These are phyloP conservation scores for Fusarium lateritium DNA, from an alignment of 2,329 filamentous ascomycete species.

Conservation along the genomic window DNA sequence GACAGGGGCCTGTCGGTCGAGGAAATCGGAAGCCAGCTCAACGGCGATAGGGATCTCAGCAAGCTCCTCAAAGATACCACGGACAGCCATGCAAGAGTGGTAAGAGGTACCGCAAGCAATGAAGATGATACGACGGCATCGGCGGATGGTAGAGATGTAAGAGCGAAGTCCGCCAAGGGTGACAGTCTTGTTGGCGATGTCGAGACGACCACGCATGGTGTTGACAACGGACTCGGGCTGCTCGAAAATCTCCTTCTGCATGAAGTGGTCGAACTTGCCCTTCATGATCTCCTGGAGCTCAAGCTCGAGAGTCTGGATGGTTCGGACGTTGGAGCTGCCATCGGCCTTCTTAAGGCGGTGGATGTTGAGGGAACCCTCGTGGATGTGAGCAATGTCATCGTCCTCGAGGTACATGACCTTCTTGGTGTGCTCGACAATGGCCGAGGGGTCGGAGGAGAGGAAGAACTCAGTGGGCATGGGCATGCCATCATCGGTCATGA, in stretches of 20 bases:
- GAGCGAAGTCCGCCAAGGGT: constrained; percentile 96
- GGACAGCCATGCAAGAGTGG: constrained; percentile 99
- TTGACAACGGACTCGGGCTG: constrained; percentile 99
- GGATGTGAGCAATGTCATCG: constrained; percentile 99
- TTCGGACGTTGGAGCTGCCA: constrained; percentile 95
- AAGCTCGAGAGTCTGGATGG: constrained; percentile 98
- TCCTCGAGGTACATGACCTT: constrained; percentile 99
- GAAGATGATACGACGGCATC: constrained; percentile 98
- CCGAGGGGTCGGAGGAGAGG: constrained; percentile 97
- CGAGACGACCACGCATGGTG: constrained; percentile 99
- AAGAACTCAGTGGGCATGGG: constrained; percentile 99
- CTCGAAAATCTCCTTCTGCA: constrained; percentile 99
- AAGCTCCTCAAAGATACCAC: constrained; percentile 96
- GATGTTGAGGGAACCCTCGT: constrained; percentile 98
- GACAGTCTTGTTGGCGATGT: constrained; percentile 92
- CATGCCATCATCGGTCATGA: constrained; percentile 98
- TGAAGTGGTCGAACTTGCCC: constrained; percentile 99
- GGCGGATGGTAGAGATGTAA: constrained; percentile 96
- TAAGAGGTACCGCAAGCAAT: constrained; percentile 98
- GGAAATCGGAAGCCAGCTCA: constrained; percentile 97
- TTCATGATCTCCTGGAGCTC: constrained; percentile 99
- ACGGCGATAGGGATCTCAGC: constrained; percentile 98
- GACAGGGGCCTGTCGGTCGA: constrained; percentile 95
- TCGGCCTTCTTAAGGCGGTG: constrained; percentile 98
- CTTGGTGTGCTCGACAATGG: constrained; percentile 99